Evolutionary conservation across 495 filamentous ascomycete genomes (phyloP).

Genomic region (Parathielavia hyrcaniae): DNA sequence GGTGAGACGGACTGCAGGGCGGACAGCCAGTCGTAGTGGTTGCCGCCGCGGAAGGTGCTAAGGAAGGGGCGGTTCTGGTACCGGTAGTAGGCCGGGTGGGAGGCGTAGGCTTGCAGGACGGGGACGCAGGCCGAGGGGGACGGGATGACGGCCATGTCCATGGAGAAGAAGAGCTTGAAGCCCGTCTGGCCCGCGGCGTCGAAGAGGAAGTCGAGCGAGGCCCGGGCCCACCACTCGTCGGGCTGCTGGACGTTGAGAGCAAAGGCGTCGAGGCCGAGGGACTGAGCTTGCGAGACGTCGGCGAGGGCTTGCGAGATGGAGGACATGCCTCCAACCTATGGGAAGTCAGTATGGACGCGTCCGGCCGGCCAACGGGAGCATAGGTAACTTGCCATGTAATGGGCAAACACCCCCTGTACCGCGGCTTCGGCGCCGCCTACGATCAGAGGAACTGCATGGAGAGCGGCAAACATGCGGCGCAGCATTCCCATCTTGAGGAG

Average conservation of each 20-base stretch:
- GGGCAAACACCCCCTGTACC: constrained; percentile 15
- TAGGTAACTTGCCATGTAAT: constrained; percentile 14
- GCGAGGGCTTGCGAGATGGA: constrained; percentile 4
- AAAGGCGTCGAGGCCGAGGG: constrained; percentile 17
- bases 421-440: not conserved
- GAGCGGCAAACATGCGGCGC: not conserved
- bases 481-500: not conserved
- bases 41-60: constrained; percentile 16
- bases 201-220: constrained; percentile 10
- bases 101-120: constrained; percentile 29
- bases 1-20: constrained; percentile 49
- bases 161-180: constrained; percentile 21
- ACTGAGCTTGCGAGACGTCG: constrained; percentile 11
- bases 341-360: not conserved
- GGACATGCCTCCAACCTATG: constrained; percentile 10
- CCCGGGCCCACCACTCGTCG: constrained; percentile 3
- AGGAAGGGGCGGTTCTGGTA: constrained; percentile 45
- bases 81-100: constrained; percentile 39
- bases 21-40: constrained; percentile 34
- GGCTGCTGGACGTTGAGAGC: constrained; percentile 17
- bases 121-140: not conserved
- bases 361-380: not conserved
- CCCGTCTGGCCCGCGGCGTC: not conserved
- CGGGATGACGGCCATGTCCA: constrained; percentile 15
- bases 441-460: not conserved